Conservation (phyloP, 1,139 yeast genomes). For the Zhuliangozyma blackwelliae region DNA sequence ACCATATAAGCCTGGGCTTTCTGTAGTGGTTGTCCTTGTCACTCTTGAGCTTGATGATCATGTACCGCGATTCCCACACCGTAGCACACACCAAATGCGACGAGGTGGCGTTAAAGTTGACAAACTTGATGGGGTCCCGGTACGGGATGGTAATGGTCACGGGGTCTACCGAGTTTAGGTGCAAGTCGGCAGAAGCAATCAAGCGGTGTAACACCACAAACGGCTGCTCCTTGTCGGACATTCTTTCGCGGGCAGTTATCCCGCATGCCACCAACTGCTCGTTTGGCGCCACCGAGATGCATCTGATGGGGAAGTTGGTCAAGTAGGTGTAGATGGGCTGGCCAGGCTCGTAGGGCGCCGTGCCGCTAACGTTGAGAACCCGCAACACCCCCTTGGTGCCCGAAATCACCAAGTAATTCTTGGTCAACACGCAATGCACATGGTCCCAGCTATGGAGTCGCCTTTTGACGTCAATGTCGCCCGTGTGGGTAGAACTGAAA, state of each 20-base stretch:
- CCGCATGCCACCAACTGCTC: constrained; percentile 74
- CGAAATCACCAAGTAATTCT: constrained; percentile 57
- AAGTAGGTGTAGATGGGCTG: constrained; percentile 63
- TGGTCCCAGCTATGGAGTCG: constrained; percentile 56
- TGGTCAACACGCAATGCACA: constrained; percentile 60
- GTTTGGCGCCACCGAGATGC: constrained; percentile 65
- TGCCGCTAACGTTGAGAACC: constrained; percentile 51
- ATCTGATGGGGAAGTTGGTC: constrained; percentile 73
- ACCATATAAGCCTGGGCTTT: constrained; percentile 61
- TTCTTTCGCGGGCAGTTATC: constrained; percentile 71
- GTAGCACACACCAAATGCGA: constrained; percentile 78
- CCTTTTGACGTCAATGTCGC: constrained; percentile 21
- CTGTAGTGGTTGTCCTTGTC: constrained; percentile 22
- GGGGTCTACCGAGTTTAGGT: constrained; percentile 42
- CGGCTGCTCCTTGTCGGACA: constrained; percentile 73
- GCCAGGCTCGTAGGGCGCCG: constrained; percentile 40
- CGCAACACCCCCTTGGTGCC: constrained; percentile 73
- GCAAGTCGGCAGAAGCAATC: constrained; percentile 15
- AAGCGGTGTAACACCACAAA: constrained; percentile 64
- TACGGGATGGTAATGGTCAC: constrained; percentile 80
- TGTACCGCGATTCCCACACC: constrained; percentile 71
- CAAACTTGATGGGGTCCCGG: constrained; percentile 73
- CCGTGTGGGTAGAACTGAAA: constrained; percentile 20
- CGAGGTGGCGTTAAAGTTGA: constrained; percentile 69
- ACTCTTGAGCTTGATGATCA: constrained; percentile 64